These are phyloP conservation scores for Botrytis fabae DNA, from an alignment of 2,329 filamentous ascomycete species.

Conservation along the genomic window DNA sequence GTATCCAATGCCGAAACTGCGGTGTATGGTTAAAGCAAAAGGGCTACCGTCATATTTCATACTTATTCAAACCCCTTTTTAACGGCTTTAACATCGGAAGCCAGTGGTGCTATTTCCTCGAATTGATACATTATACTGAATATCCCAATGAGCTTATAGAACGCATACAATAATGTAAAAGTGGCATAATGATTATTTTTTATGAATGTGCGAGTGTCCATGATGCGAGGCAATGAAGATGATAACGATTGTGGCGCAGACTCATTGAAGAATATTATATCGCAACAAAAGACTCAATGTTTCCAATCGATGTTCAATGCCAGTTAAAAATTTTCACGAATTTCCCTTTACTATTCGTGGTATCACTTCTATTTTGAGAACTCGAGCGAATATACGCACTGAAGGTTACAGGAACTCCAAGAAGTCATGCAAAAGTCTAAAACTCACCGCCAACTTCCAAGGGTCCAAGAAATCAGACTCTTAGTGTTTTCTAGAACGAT, in stretches of 20 bases:
- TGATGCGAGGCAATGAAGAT: not conserved
- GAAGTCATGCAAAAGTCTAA: not conserved
- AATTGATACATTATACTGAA: not conserved
- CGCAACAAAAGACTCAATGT: not conserved
- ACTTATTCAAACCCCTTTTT: not conserved
- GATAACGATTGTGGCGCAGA: not conserved
- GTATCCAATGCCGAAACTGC: not conserved
- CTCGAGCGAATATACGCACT: not conserved
- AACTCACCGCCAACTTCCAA: not conserved
- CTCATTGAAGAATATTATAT: not conserved
- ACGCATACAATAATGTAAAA: not conserved
- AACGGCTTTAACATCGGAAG: not conserved
- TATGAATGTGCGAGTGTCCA: not conserved
- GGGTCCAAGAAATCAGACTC: not conserved
- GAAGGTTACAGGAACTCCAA: not conserved
- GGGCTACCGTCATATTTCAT: not conserved
- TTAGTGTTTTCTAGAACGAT: slow-evolving; percentile 8
- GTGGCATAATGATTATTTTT: not conserved
- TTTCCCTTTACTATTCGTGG: not conserved
- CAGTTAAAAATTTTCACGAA: not conserved
- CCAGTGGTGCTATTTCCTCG: no score
- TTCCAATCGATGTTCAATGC: not conserved
- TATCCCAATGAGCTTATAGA: not conserved
- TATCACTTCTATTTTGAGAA: not conserved
- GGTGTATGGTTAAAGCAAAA: not conserved